phyloP scores from a whole-genome alignment of 148 eudicot species.

The Euryodendron excelsum region DNA sequence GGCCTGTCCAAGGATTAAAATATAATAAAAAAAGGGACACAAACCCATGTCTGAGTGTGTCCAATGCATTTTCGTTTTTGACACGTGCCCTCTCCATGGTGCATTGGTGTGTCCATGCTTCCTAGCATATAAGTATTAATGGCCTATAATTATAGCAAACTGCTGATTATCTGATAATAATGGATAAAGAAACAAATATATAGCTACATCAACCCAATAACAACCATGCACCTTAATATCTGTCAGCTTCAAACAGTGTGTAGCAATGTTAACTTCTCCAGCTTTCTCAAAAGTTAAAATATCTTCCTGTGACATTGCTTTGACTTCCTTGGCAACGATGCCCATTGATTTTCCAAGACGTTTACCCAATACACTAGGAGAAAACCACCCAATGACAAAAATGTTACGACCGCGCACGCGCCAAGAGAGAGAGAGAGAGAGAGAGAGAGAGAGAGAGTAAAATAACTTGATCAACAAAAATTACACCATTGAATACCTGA shows the following conservation, averaged over 20 bases:
- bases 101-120: no score
- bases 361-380: constrained; percentile 70
- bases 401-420: not conserved
- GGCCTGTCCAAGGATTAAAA: no score
- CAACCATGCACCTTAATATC: constrained; percentile 70
- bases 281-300: constrained; percentile 76
- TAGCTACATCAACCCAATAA: not conserved
- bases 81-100: no score
- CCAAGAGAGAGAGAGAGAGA: not conserved
- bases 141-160: not conserved
- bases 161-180: not conserved
- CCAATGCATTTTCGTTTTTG: no score
- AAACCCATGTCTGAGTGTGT: no score
- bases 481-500: constrained; percentile 49
- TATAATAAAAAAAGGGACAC: no score
- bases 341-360: constrained; percentile 95
- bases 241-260: constrained; percentile 56
- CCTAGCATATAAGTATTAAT: not conserved
- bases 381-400: constrained; percentile 17
- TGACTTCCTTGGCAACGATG: constrained; percentile 79
- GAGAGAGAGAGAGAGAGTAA: not conserved
- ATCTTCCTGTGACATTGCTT: constrained; percentile 80
- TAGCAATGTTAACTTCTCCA: constrained; percentile 73
- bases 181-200: not conserved
- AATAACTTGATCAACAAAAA: not conserved